phyloP scores from a whole-genome alignment of 2,329 filamentous ascomycete genomes.

The Paecilomyces niveus region DNA sequence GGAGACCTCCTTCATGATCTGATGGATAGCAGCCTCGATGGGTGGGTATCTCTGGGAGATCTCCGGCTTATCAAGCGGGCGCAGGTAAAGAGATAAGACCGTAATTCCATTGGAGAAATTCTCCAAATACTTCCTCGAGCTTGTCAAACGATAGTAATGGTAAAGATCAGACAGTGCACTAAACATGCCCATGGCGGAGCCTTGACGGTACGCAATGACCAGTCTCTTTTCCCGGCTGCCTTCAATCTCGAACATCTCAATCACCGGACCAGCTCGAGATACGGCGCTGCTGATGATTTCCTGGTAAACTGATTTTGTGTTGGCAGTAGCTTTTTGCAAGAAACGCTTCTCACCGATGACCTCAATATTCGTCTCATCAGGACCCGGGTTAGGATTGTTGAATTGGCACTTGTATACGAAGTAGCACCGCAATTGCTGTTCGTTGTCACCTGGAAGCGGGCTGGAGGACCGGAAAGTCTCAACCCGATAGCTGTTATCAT shows the following conservation, averaged over 20 bases:
- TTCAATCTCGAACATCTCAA: constrained; percentile 96
- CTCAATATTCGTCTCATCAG: constrained; percentile 80
- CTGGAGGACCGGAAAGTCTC: constrained; percentile 95
- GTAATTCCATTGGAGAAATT: constrained; percentile 98
- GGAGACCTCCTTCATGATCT: constrained; percentile 98
- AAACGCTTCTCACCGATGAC: constrained; percentile 90
- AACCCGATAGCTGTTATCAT: constrained; percentile 74
- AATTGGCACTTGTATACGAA: constrained; percentile 98
- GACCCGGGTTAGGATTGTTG: constrained; percentile 62
- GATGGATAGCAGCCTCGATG: constrained; percentile 90
- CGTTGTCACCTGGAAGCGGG: constrained; percentile 64
- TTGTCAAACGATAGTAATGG: constrained; percentile 97
- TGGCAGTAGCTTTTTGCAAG: constrained; percentile 88
- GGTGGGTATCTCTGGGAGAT: constrained; percentile 59
- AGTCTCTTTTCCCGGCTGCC: constrained; percentile 85
- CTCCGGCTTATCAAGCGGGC: constrained; percentile 57
- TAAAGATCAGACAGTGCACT: constrained; percentile 92
- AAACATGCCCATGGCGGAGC: constrained; percentile 88
- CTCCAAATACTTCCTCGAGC: constrained; percentile 94
- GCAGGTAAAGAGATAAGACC: constrained; percentile 91
- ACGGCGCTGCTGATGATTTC: constrained; percentile 86
- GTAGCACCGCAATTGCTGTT: constrained; percentile 88
- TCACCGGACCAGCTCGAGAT: constrained; percentile 80
- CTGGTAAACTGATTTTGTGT: constrained; percentile 94
- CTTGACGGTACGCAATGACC: constrained; percentile 88